These are phyloP conservation scores for Draba incana DNA, from an alignment of 345 rosid genomes.

Conservation along the genomic window DNA sequence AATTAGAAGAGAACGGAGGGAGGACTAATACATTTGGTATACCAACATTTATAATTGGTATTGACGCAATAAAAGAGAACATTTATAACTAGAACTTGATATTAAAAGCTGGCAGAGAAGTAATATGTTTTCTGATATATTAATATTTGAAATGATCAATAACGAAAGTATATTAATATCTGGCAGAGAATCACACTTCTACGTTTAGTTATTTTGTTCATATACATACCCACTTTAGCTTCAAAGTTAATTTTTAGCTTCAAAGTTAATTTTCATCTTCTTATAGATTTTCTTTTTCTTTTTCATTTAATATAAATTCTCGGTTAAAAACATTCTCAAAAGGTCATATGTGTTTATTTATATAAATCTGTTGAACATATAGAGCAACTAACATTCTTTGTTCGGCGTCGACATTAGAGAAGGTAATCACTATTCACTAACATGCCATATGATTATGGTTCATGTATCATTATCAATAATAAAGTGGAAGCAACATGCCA, in stretches of 20 bases:
- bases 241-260: background rate
- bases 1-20: too few species aligned
- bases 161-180: too few species aligned
- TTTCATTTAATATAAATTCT: background rate
- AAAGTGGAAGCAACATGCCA: constrained; percentile 34
- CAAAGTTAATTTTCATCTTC: background rate
- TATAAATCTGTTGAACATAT: constrained; percentile 3
- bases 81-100: background rate
- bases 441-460: constrained; percentile 32
- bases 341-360: background rate
- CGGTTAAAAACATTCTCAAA: constrained; percentile 5
- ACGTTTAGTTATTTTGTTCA: constrained; percentile 5
- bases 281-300: too few species aligned
- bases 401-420: constrained; percentile 7
- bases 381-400: background rate
- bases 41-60: background rate
- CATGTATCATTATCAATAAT: constrained; percentile 35
- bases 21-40: background rate
- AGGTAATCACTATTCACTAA: constrained; percentile 20
- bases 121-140: constrained; percentile 5
- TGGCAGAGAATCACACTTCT: background rate
- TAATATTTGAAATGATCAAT: background rate
- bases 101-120: constrained; percentile 10
- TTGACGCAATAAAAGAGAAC: background rate
- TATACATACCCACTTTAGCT: background rate